Evolutionary conservation across 129 eudicot species (phyloP).

Genomic region (Escallonia herrerae): DNA sequence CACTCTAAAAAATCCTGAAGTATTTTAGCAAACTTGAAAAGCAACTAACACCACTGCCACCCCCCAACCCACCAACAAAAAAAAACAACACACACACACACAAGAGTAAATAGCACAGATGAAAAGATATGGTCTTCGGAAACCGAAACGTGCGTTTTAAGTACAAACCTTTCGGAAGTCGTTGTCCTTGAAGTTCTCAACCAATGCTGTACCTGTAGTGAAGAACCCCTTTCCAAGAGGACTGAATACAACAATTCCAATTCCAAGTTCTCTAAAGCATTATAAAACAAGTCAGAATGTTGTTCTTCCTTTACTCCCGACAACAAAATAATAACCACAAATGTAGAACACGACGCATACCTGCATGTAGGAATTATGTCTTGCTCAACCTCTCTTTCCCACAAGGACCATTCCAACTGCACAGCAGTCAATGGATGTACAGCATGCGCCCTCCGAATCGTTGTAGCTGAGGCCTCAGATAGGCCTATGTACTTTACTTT

Average conservation of each 20-base stretch:
- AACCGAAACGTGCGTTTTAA: too few relatives aligned
- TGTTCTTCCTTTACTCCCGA: too few relatives aligned
- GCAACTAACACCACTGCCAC: too few relatives aligned
- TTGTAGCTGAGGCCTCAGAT: slow-evolving; percentile 34
- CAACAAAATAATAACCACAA: too few relatives aligned
- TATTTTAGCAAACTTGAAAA: too few relatives aligned
- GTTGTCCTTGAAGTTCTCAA: background rate
- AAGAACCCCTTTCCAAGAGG: slow-evolving; percentile 33
- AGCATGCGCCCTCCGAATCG: slow-evolving; percentile 39
- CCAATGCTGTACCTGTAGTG: slow-evolving; percentile 11
- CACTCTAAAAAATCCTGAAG: too few relatives aligned
- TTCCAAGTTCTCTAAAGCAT: slow-evolving; percentile 23
- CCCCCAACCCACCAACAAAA: too few relatives aligned
- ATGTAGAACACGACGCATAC: slow-evolving; percentile 1
- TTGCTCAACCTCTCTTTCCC: slow-evolving; percentile 26
- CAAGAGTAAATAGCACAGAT: too few relatives aligned
- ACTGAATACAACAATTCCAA: slow-evolving; percentile 34
- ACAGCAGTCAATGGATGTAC: slow-evolving; percentile 38
- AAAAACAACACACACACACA: too few relatives aligned
- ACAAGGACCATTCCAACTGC: slow-evolving; percentile 35
- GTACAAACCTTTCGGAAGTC: slow-evolving; percentile 25
- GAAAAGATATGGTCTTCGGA: too few relatives aligned
- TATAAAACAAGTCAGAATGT: too few relatives aligned
- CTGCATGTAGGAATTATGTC: slow-evolving; percentile 38
- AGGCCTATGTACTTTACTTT: slow-evolving; percentile 33